Base-by-base conservation (phyloP, 805 yeast genomes). In the Metschnikowia lochheadii region DNA sequence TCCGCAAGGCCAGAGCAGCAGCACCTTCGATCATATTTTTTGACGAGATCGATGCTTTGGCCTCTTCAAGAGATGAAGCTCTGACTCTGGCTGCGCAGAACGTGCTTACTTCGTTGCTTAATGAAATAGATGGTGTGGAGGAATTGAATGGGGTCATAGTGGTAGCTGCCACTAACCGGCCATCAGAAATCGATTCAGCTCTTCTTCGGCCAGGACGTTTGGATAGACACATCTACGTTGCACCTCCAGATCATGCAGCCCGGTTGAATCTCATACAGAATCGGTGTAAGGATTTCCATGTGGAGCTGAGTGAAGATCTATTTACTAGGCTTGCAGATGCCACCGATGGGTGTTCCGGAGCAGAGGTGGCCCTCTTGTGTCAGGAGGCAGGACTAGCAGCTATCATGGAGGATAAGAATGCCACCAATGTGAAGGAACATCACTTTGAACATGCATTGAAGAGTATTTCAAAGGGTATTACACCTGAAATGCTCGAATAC, bases 301-400 rank as follows among this genome's bases (percentile, higher is more conserved):
- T 87, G 14, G 72, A 54, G 1, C 56, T 68, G 11, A 49, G 59
- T 3, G 68, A 72, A 0, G 76, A 73, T 17, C 80, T 79, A 21
- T 64, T 88, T 21, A 70, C 71, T 0, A 68, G 64, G 8, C 68
- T 89, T 10, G 90, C 96, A 0, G 66, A 59, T 1, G 60, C 69
- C 5, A 87, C 97, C 0, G 92, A 86, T 0, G 98, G 99, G 0
- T 90, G 96, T 62, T 90, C 97, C 0, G 99, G 99, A 35, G 97
- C 98, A 0, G 99, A 94, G 66, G 88, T 94, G 36, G 96, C 91
- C 0, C 75, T 90, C 18, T 66, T 92, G 18, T 89, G 97, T 60
- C 98, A 91, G 65, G 97, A 92, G 66, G 97, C 98, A 0, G 99
- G 99, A 2, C 70, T 94, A 11, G 81, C 87, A n/a, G 97, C 98